A percentile compares a stretch with the other conserved stretches of the same genome.
Conservation (phyloP, 345 rosid genomes). For the Trapa incisa region DNA sequence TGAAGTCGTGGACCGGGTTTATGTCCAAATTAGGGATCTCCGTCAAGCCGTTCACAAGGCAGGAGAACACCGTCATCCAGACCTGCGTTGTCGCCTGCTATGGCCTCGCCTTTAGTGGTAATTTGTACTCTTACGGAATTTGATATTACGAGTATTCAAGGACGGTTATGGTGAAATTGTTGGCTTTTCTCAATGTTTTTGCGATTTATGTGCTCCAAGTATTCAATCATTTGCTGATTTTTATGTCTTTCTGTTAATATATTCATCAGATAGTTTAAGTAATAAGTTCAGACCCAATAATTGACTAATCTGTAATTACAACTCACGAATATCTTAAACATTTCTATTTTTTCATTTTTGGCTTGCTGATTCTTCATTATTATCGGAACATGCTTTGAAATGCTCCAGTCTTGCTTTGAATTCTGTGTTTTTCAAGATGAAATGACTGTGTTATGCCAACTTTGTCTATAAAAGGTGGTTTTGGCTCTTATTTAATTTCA, state of each 20-base stretch:
- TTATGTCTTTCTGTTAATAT: background rate
- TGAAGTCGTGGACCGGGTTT: constrained; percentile 77
- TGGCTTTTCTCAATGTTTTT: background rate
- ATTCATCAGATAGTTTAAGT: background rate
- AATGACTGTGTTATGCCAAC: background rate
- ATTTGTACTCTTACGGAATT: too few species aligned
- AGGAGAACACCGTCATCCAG: constrained; percentile 90
- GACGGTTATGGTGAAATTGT: background rate
- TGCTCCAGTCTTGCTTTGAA: background rate
- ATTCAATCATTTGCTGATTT: background rate
- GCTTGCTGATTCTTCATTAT: background rate
- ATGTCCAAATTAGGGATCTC: constrained; percentile 46
- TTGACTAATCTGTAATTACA: too few species aligned
- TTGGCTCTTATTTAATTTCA: constrained; percentile 76
- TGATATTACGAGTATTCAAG: background rate
- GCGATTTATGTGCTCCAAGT: background rate
- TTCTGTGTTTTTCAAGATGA: background rate
- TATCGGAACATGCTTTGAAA: background rate
- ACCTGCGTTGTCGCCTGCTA: constrained; percentile 94
- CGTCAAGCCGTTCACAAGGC: constrained; percentile 62
- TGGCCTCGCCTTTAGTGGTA: constrained; percentile 86
- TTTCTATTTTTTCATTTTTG: background rate
- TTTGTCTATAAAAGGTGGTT: constrained; percentile 42
- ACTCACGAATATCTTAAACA: background rate
- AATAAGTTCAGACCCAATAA: background rate